phyloP scores from a whole-genome alignment of 140 eudicot genomes.

The Bidens hawaiensis region DNA sequence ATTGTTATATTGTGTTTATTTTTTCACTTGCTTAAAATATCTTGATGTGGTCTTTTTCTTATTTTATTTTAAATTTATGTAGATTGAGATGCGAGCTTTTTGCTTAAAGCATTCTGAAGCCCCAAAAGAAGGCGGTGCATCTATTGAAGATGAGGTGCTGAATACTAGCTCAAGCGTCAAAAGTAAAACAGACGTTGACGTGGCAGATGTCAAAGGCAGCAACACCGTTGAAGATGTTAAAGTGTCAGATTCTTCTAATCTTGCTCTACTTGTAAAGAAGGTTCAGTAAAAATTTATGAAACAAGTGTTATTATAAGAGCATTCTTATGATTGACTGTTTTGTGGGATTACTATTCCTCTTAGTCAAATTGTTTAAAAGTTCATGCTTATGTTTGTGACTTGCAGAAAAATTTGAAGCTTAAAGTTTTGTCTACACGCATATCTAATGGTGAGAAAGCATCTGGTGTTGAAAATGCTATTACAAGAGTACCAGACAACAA shows the following conservation, averaged over 20 bases:
- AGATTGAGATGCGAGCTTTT: slow-evolving; percentile 96
- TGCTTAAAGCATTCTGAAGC: slow-evolving; percentile 78
- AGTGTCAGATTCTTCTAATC: slow-evolving; percentile 33
- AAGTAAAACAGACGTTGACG: slow-evolving; percentile 34
- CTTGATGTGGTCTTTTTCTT: no score
- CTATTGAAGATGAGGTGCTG: slow-evolving; percentile 31
- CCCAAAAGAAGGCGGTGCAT: slow-evolving; percentile 30
- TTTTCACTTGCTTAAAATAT: no score
- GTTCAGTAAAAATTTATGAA: slow-evolving; percentile 26
- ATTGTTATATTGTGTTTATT: no score
- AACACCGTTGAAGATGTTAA: slow-evolving; percentile 36
- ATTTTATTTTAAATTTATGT: no score
- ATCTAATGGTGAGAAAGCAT: slow-evolving; percentile 42
- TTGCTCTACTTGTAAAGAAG: slow-evolving; percentile 57
- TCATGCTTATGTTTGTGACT: slow-evolving; percentile 50
- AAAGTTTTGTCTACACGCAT: slow-evolving; percentile 39
- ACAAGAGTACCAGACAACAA: slow-evolving; percentile 33
- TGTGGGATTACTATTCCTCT: slow-evolving; percentile 3
- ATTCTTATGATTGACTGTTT: background rate
- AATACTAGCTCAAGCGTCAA: slow-evolving; percentile 29
- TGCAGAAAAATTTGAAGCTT: slow-evolving; percentile 49
- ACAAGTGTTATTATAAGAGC: background rate
- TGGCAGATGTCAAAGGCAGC: slow-evolving; percentile 32
- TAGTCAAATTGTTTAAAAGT: slow-evolving; percentile 54
- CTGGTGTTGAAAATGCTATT: slow-evolving; percentile 33